Evolutionary conservation across 352 stramenopile species (phyloP).

Genomic region (Plasmopara muralis): DNA sequence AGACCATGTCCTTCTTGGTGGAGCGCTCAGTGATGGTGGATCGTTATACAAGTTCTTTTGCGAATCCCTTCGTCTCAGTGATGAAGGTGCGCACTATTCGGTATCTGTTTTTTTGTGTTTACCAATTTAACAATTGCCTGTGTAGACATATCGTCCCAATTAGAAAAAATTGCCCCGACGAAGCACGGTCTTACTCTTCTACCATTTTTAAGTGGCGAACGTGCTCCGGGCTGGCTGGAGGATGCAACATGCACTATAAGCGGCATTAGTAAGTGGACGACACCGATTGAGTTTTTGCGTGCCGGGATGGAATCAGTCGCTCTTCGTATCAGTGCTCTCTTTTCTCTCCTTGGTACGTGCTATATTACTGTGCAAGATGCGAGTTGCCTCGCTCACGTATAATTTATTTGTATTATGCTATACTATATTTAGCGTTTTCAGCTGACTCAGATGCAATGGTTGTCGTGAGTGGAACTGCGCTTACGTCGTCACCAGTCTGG

Average conservation of each 20-base stretch:
- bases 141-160: conserved; percentile 19
- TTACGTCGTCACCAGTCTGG: conserved; percentile 76
- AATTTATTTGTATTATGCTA: conserved; percentile 1
- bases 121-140: background rate
- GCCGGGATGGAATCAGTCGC: conserved; percentile 88
- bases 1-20: conserved; percentile 86
- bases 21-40: conserved; percentile 94
- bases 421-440: conserved; percentile 22
- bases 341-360: conserved; percentile 68
- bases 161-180: conserved; percentile 47
- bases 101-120: background rate
- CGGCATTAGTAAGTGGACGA: conserved; percentile 89
- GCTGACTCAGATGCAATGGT: conserved; percentile 46
- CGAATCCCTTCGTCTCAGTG: conserved; percentile 54
- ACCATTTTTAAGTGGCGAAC: conserved; percentile 91
- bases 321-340: conserved; percentile 81
- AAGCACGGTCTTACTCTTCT: conserved; percentile 80
- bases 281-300: conserved; percentile 81
- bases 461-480: conserved; percentile 74
- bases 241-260: conserved; percentile 87
- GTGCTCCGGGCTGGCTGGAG: conserved; percentile 88
- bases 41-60: conserved; percentile 91
- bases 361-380: background rate
- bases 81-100: conserved; percentile 27
- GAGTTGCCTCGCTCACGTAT: background rate